Percentiles rank a stretch among this genome's conserved stretches.
Conservation (phyloP, 225 moss, liverwort and hornwort genomes). For the Pseudisothecium myosuroides region DNA sequence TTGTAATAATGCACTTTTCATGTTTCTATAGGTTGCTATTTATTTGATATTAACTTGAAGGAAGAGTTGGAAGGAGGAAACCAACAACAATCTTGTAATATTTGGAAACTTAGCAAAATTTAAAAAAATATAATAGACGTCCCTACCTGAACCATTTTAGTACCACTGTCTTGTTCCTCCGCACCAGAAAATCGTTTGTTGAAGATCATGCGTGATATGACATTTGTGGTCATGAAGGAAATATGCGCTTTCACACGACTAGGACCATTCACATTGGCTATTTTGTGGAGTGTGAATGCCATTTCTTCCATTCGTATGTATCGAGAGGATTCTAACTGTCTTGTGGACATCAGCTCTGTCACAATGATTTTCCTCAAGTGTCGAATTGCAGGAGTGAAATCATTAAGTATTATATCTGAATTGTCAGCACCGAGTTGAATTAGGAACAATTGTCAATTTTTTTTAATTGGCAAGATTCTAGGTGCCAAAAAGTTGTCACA, state of each 20-base stretch:
- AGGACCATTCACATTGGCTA: background rate
- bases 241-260: accelerated
- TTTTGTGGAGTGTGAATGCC: background rate
- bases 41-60: background rate
- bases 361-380: background rate
- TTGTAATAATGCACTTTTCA: too few species aligned
- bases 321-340: background rate
- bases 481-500: background rate
- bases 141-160: background rate
- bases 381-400: background rate
- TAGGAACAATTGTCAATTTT: background rate
- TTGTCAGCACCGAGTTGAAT: background rate
- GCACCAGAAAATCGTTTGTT: background rate
- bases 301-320: background rate
- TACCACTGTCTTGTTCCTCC: background rate
- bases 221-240: background rate
- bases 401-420: background rate
- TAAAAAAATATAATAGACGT: background rate
- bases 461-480: background rate
- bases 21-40: too few species aligned
- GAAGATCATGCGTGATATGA: background rate
- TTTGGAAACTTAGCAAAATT: background rate
- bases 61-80: background rate
- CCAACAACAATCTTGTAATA: background rate
- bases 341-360: background rate